Conservation (phyloP, 2,329 filamentous ascomycete genomes). For the Meredithiella fracta region DNA sequence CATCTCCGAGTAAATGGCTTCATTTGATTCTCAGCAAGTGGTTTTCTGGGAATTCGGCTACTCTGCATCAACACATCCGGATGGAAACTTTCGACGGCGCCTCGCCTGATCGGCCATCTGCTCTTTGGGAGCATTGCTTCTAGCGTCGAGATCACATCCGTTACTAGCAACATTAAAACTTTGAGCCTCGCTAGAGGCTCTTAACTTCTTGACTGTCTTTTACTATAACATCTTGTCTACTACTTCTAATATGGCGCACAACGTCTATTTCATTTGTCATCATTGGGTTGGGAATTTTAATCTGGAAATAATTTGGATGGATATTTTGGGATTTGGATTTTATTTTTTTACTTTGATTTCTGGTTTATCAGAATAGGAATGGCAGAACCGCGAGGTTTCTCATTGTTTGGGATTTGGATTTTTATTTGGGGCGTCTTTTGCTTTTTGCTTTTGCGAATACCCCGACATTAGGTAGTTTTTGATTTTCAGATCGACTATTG, state of each 20-base stretch:
- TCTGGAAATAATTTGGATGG: constrained; percentile 1
- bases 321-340: constrained; percentile 5
- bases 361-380: neutral
- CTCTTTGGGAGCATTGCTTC: neutral
- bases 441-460: constrained; percentile 2
- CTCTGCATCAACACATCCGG: neutral
- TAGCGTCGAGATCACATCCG: neutral
- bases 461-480: constrained; percentile 8
- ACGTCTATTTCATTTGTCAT: neutral
- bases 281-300: constrained; percentile 1
- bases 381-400: neutral
- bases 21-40: neutral
- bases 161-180: neutral
- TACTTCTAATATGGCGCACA: neutral
- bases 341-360: neutral
- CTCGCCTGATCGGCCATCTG: neutral
- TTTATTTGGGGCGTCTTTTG: neutral
- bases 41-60: neutral
- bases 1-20: constrained; percentile 30
- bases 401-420: neutral
- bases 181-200: neutral
- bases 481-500: constrained; percentile 5
- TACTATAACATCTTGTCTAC: neutral
- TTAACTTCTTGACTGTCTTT: neutral
- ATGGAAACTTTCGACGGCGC: neutral